Evolutionary conservation across 257 asterid species (phyloP).

Genomic region (Plectranthus barbatus): DNA sequence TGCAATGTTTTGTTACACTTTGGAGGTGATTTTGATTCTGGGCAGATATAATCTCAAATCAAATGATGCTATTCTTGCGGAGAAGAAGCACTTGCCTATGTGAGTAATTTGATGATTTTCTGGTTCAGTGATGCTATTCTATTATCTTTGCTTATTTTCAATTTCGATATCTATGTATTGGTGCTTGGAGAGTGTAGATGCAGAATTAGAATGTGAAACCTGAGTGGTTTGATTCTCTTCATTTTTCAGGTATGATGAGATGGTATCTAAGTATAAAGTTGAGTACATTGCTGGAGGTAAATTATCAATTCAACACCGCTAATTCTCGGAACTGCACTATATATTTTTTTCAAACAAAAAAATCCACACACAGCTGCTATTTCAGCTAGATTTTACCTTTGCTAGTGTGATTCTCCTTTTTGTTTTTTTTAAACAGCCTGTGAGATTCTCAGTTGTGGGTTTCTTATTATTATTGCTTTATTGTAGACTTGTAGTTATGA

Average conservation of each 20-base stretch:
- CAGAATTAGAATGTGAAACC: neutral
- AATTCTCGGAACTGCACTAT: no score
- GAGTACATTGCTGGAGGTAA: constrained; percentile 91
- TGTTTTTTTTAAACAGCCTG: no score
- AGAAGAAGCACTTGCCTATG: constrained; percentile 76
- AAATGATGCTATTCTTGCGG: constrained; percentile 77
- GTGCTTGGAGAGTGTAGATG: neutral
- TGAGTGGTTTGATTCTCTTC: constrained; percentile 6
- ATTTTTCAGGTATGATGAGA: constrained; percentile 59
- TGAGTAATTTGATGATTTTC: constrained; percentile 18
- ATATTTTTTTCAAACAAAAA: no score
- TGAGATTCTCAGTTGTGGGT: neutral
- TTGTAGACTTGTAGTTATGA: neutral
- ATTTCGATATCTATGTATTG: no score
- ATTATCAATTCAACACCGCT: neutral
- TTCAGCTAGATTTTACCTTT: neutral
- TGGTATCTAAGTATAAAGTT: constrained; percentile 56
- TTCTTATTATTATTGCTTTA: neutral
- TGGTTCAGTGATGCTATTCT: no score
- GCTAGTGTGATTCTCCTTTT: neutral
- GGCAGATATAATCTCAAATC: constrained; percentile 42
- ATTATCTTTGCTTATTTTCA: no score
- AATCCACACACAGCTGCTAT: neutral
- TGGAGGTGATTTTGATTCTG: constrained; percentile 10
- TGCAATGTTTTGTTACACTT: neutral